Evolutionary conservation across 2,329 filamentous ascomycete genomes (phyloP), one percentile per base, ranked within the genome.

Genomic region (Penicillium sp.): DNA sequence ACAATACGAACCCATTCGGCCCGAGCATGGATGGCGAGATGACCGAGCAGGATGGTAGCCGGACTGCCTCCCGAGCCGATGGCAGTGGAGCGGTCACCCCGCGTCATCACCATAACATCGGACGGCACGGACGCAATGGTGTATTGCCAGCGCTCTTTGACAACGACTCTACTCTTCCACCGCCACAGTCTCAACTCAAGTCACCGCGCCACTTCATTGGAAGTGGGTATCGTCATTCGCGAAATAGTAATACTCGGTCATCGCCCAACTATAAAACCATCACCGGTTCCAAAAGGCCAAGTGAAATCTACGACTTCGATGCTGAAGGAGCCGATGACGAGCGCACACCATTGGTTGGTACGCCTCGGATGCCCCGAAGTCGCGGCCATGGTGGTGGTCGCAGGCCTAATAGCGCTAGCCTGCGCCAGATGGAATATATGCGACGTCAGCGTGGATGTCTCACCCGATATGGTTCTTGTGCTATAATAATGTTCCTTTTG

Each of bases 251-350:
- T 64, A 89, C 90, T 62, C 82, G 84, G 58, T 81, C 81, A 57
- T 74, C 76, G 68, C 77, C 80, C 13, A 77, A 80, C 50, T 76
- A 76, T 47, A 77, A 77, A 48, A 67, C 76, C 9, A 64, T 73
- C n/a, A 77, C 66, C 16, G 74, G 69, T 55, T 68, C 75, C 48
- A 84, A 81, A 61, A 87, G 84, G 64, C 75, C 85, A 43, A 83
- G 85, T 21, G 85, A 89, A 59, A 79, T 86, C 58, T 84, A 87
- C 64, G 91, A 96, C 65, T 83, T 93, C 62, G 92, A 96, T 71
- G 91, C 92, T 37, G 85, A 87, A 53, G 88, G 86, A 9, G 91
- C 89, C 34, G 91, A 95, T 67, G 91, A 95, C 69, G 94, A 97
- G 76, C 86, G 89, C 42, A 94, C 92, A 3, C 94, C 93, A 8